Conservation (phyloP, 2,329 filamentous ascomycete genomes). For the Ophiostoma fasciatum region DNA sequence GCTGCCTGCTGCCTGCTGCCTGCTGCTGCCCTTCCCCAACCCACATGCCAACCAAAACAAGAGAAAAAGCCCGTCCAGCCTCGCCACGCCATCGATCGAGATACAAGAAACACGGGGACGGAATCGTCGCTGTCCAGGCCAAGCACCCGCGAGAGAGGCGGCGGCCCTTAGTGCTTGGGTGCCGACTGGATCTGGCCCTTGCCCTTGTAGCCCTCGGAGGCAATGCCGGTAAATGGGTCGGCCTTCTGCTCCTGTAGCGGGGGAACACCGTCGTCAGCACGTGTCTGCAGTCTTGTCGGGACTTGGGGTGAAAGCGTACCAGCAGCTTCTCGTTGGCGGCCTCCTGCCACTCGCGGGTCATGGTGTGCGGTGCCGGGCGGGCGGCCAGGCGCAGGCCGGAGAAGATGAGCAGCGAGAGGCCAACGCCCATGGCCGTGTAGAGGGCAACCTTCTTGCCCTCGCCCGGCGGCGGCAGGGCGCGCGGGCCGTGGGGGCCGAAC, state of each 20-base stretch:
- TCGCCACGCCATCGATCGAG: not conserved
- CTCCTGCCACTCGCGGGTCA: slow-evolving; percentile 97
- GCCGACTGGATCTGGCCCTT: slow-evolving; percentile 64
- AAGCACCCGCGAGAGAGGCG: not conserved
- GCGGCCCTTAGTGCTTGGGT: slow-evolving; percentile 29
- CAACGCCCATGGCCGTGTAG: slow-evolving; percentile 56
- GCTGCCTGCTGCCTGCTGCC: no score
- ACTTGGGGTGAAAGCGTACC: no score
- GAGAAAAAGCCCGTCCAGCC: slow-evolving; percentile 2
- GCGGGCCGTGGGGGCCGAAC: slow-evolving; percentile 91
- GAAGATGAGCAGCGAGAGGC: slow-evolving; percentile 57
- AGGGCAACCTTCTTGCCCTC: slow-evolving; percentile 67
- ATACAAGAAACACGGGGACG: no score
- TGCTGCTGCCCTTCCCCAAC: no score
- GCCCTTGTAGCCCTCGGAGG: slow-evolving; percentile 64
- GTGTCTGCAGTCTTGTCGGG: no score
- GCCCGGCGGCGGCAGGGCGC: slow-evolving; percentile 66
- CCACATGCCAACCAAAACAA: not conserved
- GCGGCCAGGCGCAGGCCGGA: slow-evolving; percentile 55
- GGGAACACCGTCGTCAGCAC: not conserved
- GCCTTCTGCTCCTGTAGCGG: slow-evolving; percentile 55
- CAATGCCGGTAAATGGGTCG: slow-evolving; percentile 75
- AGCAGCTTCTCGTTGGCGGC: slow-evolving; percentile 85
- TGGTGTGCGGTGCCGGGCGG: slow-evolving; percentile 60
- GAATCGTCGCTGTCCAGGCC: no score